These are phyloP conservation scores for Prototheca cutis DNA, from an alignment of 163 green algal genomes.

Conservation along the genomic window DNA sequence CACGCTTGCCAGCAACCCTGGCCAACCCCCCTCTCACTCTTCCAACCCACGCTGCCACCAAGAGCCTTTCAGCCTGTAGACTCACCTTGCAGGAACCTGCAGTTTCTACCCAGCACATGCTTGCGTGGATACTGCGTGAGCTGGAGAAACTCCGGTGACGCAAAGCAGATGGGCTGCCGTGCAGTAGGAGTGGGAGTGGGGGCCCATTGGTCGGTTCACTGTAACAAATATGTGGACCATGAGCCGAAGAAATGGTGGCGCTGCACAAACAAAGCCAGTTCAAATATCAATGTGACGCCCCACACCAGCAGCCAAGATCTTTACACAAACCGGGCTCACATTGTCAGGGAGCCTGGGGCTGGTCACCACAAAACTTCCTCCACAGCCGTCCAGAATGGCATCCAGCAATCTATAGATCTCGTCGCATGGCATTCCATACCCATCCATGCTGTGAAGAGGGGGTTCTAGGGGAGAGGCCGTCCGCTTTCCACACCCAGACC, in stretches of 20 bases:
- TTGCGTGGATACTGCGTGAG: constrained; percentile 80
- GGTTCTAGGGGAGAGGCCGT: no score
- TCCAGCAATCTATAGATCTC: no score
- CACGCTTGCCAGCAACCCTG: no score
- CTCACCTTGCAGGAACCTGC: constrained; percentile 80
- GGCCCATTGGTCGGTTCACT: no score
- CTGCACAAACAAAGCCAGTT: not conserved
- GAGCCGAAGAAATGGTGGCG: not conserved
- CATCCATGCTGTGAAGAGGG: no score
- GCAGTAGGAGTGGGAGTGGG: not conserved
- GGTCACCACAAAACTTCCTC: constrained; percentile 75
- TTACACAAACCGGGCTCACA: no score
- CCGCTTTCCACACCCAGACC: no score
- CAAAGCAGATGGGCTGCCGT: not conserved
- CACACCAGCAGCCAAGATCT: no score
- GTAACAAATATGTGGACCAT: no score
- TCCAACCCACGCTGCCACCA: not conserved
- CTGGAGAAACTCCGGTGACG: constrained; percentile 66
- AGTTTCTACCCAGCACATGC: constrained; percentile 88
- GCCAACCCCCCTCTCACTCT: no score
- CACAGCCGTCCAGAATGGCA: no score
- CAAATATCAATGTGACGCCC: not conserved
- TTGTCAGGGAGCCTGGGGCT: constrained; percentile 77
- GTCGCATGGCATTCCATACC: no score
- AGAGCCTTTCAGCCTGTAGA: not conserved